Evolutionary conservation across 2,329 filamentous ascomycete genomes (phyloP).

Genomic region (Plectosphaerella plurivora): DNA sequence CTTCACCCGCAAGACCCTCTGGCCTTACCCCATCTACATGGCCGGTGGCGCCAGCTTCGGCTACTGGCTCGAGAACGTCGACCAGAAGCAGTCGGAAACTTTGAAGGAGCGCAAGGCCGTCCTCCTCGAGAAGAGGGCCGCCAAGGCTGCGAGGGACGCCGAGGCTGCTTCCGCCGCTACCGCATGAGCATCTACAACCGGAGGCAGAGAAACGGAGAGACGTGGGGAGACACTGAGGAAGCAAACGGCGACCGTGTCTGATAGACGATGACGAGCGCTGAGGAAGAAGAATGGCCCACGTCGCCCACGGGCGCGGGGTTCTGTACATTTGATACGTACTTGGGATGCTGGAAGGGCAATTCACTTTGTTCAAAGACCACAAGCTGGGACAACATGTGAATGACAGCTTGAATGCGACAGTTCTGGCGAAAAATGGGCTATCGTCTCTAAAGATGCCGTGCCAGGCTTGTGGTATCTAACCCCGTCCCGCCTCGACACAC

Average conservation of each 20-base stretch:
- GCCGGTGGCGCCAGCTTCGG: conserved; percentile 85
- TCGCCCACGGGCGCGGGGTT: neutral
- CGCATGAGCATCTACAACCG: conserved; percentile 1
- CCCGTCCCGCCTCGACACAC: neutral
- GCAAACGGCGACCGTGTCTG: too few relatives aligned
- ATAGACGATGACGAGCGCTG: neutral
- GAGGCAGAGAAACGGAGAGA: neutral
- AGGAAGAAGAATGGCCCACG: neutral
- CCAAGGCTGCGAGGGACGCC: conserved; percentile 43
- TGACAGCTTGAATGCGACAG: too few relatives aligned
- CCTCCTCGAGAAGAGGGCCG: conserved; percentile 84
- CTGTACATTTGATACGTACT: neutral
- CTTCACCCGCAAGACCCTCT: conserved; percentile 78
- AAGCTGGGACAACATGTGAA: neutral
- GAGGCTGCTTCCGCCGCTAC: conserved; percentile 16
- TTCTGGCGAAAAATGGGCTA: too few relatives aligned
- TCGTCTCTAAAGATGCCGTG: too few relatives aligned
- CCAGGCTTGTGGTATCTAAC: neutral
- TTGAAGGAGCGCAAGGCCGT: conserved; percentile 73
- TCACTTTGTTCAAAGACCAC: neutral
- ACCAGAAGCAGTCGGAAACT: conserved; percentile 73
- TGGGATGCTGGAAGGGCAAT: neutral
- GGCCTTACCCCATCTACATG: conserved; percentile 89
- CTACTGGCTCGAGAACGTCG: conserved; percentile 93
- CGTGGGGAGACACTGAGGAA: conserved; percentile 1